Base-by-base conservation (phyloP, 768 basidiomycete genomes). In the Zangia roseola region DNA sequence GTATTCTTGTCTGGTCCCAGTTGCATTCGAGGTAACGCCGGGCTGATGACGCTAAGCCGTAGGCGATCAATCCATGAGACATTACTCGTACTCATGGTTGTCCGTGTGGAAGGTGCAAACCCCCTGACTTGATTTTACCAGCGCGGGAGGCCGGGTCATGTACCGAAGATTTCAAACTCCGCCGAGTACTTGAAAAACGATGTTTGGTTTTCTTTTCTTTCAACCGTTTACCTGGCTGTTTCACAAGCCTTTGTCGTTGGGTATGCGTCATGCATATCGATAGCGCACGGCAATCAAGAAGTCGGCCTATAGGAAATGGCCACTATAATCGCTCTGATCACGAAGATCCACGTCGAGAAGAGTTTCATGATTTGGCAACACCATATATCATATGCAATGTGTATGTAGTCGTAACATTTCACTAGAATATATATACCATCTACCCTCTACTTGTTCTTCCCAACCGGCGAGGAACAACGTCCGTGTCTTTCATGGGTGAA, bases 341-440 rank as follows among this genome's bases (percentile, higher is more conserved):
- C 86, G 74, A 64, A 71, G 47, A 63, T 63, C 55, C 71, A 89
- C 84, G 85, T 79, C 59, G 82, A 80, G 72, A 78, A 79, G 86
- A 86, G 88, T 90, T 91, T 91, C 88, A 89, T 90, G 83, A 73
- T 73, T 80, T 69, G 87, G 87, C 85, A 50, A 88, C 76, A 48
- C 21, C 17, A 25, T 14, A 16, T 24, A 10, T 36, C 14, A 21
- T 31, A 43, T 7, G 8, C 3, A 23, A 21, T 12, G 34, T 20
- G 36, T 16, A 24, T 25, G 33, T 23, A 25, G 14, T 25, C 48
- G 19, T 17, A 41, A 14, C 26, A 43, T 35, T 36, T 35, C 14
- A 38, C 12, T 6, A 25, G 31, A 4, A 40, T 35, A 20, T 24
- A 30, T 5, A 6, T 26, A 39, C 17, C n/a, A 31, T 50, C 34